Evolutionary conservation across 2,329 filamentous ascomycete species (phyloP).

Genomic region (Lachnellula cervina): DNA sequence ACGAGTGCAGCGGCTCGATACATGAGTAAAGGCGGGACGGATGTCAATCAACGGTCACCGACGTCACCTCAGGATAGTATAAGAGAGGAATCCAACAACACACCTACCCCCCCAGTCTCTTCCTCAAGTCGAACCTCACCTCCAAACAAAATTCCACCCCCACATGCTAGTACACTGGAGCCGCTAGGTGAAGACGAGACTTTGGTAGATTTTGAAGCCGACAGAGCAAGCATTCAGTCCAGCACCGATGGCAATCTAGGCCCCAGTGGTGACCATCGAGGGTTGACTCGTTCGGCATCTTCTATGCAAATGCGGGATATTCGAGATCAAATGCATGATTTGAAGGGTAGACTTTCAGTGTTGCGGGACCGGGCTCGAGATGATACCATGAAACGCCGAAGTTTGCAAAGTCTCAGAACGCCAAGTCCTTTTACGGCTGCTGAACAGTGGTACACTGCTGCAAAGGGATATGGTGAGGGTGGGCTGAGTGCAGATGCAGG

Average conservation of each 20-base stretch:
- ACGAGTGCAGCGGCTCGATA: conserved; percentile 58
- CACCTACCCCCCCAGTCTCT: background rate
- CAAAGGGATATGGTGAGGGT: conserved; percentile 22
- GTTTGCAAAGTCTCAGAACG: conserved; percentile 56
- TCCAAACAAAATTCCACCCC: conserved; percentile 18
- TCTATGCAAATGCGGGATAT: conserved; percentile 50
- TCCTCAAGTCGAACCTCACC: conserved; percentile 10
- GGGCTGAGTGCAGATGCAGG: conserved; percentile 25
- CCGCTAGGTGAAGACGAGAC: conserved; percentile 50
- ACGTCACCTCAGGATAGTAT: background rate
- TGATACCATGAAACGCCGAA: conserved; percentile 58
- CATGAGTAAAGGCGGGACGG: conserved; percentile 31
- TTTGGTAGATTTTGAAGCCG: conserved; percentile 18
- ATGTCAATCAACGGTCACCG: conserved; percentile 10
- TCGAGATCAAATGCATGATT: conserved; percentile 61
- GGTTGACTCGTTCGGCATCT: conserved; percentile 29
- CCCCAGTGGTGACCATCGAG: conserved; percentile 17
- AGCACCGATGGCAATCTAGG: conserved; percentile 21
- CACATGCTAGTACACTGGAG: conserved; percentile 38
- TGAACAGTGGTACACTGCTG: conserved; percentile 31
- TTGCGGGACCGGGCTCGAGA: conserved; percentile 59
- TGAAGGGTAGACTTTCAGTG: conserved; percentile 64
- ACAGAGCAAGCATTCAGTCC: conserved; percentile 20
- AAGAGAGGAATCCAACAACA: background rate
- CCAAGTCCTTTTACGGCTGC: conserved; percentile 42